Conservation (phyloP, 352 stramenopile species). For the Globisporangium paroecandrum region DNA sequence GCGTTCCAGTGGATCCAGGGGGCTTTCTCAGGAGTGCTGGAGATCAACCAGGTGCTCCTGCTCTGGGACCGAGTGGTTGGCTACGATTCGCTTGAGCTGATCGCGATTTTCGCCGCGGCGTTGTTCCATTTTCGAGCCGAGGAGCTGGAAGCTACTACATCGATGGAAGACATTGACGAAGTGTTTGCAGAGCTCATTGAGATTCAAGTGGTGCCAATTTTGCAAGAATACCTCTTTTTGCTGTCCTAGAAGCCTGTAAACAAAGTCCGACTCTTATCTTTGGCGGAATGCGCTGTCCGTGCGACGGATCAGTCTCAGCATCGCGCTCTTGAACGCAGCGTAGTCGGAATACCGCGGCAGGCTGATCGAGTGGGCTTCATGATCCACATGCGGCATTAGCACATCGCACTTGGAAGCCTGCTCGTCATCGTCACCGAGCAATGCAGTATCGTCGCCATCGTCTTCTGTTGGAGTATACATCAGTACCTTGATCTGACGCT, state of each 20-base stretch:
- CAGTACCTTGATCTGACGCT: constrained; percentile 5
- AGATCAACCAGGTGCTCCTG: constrained; percentile 70
- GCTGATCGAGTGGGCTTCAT: constrained; percentile 31
- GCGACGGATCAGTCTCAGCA: constrained; percentile 46
- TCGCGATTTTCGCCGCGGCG: constrained; percentile 65
- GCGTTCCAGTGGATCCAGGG: constrained; percentile 80
- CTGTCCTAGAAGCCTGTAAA: constrained; percentile 22
- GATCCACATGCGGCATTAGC: constrained; percentile 40
- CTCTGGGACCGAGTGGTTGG: constrained; percentile 77
- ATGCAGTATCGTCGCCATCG: constrained; percentile 7
- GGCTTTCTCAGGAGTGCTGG: constrained; percentile 71
- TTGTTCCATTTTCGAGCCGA: constrained; percentile 66
- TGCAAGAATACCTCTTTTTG: constrained; percentile 73
- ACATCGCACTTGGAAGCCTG: constrained; percentile 21
- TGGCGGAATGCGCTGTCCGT: constrained; percentile 30
- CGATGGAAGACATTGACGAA: constrained; percentile 51
- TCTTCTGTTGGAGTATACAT: constrained; percentile 5
- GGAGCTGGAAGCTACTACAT: constrained; percentile 42
- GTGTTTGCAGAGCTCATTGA: constrained; percentile 71
- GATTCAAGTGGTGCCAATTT: constrained; percentile 59
- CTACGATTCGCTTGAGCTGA: constrained; percentile 64
- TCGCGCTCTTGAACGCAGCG: constrained; percentile 37
- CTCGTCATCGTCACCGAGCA: constrained; percentile 13
- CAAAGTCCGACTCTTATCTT: constrained; percentile 14
- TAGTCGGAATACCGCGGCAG: constrained; percentile 58